Conservation (phyloP, 495 filamentous ascomycete genomes). For the Penicillium cataractarum region DNA sequence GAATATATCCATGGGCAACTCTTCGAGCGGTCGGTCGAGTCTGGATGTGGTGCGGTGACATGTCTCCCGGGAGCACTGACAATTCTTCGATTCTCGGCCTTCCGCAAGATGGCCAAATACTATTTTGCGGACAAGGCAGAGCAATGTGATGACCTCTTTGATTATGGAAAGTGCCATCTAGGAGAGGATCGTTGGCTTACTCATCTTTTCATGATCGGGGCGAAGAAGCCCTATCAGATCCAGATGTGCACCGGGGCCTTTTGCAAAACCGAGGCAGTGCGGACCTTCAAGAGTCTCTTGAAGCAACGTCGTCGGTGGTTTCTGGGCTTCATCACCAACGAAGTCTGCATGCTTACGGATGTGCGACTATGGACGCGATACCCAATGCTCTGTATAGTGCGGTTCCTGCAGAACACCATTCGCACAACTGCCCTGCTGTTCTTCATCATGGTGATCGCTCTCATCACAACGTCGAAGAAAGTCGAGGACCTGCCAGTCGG, state of each 20-base stretch:
- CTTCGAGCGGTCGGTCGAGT: constrained; percentile 96
- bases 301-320: constrained; percentile 98
- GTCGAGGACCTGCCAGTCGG: constrained; percentile 82
- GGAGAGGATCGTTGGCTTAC: constrained; percentile 98
- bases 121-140: constrained; percentile 98
- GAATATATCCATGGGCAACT: constrained; percentile 98
- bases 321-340: constrained; percentile 96
- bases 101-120: constrained; percentile 96
- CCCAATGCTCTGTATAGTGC: constrained; percentile 82
- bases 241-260: constrained; percentile 97
- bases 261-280: constrained; percentile 97
- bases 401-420: constrained; percentile 97
- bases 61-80: constrained; percentile 94
- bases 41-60: constrained; percentile 91
- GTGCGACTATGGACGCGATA: constrained; percentile 89
- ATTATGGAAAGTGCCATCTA: constrained; percentile 93
- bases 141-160: constrained; percentile 94
- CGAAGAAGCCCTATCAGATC: constrained; percentile 90
- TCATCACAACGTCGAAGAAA: constrained; percentile 82
- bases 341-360: constrained; percentile 98
- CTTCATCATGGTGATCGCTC: constrained; percentile 89
- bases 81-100: constrained; percentile 94
- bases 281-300: constrained; percentile 80
- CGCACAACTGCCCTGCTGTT: constrained; percentile 94
- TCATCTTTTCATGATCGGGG: constrained; percentile 98